phyloP scores from a whole-genome alignment of 1,284 basidiomycete genomes.

The Ganoderma resinaceum region DNA sequence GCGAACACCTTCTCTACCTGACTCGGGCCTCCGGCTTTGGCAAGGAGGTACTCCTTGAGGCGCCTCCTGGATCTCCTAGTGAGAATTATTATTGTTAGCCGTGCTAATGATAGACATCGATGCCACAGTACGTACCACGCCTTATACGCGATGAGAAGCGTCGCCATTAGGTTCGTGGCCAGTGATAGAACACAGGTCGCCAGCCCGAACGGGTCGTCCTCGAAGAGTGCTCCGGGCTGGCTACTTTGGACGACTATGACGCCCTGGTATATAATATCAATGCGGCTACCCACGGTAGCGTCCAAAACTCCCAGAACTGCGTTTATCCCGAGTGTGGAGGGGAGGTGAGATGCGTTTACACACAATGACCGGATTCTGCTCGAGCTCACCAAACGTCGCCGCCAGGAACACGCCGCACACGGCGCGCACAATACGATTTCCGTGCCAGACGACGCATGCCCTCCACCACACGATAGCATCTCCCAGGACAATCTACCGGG shows the following conservation, averaged over 20 bases:
- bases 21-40: too few species aligned
- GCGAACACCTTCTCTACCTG: too few species aligned
- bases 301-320: background rate
- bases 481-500: background rate
- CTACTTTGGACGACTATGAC: background rate
- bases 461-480: slow-evolving; percentile 9
- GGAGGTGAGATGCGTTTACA: background rate
- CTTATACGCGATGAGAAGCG: too few species aligned
- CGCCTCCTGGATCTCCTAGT: too few species aligned
- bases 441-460: background rate
- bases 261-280: background rate
- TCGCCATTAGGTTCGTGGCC: too few species aligned
- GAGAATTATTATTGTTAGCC: too few species aligned
- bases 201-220: background rate
- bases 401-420: background rate
- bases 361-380: too few species aligned
- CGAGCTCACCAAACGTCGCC: background rate
- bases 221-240: background rate
- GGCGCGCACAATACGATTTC: background rate
- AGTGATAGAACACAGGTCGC: background rate
- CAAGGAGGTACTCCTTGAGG: too few species aligned
- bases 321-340: too few species aligned
- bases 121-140: too few species aligned
- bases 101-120: too few species aligned
- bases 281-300: background rate